Evolutionary conservation across 768 basidiomycete genomes (phyloP).

Genomic region (Lanmaoa rubissima): DNA sequence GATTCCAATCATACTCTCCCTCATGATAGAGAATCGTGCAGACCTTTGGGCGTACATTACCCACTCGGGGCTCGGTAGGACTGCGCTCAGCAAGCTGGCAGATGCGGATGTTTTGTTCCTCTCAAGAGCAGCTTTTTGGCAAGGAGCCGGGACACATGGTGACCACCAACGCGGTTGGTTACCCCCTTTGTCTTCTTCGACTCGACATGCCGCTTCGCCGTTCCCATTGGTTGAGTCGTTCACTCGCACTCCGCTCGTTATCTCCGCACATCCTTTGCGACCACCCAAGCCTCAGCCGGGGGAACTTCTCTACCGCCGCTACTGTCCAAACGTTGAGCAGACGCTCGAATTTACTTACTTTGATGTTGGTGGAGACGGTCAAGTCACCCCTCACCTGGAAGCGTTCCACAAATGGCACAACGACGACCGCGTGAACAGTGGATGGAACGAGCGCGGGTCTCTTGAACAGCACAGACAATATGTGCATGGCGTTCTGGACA

Average conservation of each 20-base stretch:
- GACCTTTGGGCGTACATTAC: conserved; percentile 40
- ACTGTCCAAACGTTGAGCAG: conserved; percentile 35
- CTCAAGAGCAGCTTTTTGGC: conserved; percentile 47
- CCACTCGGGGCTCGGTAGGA: conserved; percentile 36
- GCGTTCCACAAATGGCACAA: conserved; percentile 52
- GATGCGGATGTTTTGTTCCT: conserved; percentile 36
- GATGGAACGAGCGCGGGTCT: conserved; percentile 47
- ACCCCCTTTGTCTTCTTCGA: conserved; percentile 30
- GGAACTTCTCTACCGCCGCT: conserved; percentile 40
- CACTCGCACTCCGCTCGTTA: conserved; percentile 46
- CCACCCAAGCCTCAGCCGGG: conserved; percentile 45
- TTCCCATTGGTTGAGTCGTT: conserved; percentile 41
- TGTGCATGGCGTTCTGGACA: conserved; percentile 32
- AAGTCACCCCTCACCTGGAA: conserved; percentile 35
- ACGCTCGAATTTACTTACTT: conserved; percentile 30
- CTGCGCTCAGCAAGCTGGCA: conserved; percentile 1
- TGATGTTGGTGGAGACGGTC: conserved; percentile 18
- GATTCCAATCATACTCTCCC: conserved; percentile 39
- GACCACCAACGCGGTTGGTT: conserved; percentile 34
- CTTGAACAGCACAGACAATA: conserved; percentile 45
- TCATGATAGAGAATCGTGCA: conserved; percentile 26
- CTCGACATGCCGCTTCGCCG: conserved; percentile 17
- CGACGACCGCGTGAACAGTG: conserved; percentile 42
- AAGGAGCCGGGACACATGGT: conserved; percentile 42
- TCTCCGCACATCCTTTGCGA: conserved; percentile 50